Conservation (phyloP, 192 early-diverging fungal genomes). For the Chytriomyces confervae region DNA sequence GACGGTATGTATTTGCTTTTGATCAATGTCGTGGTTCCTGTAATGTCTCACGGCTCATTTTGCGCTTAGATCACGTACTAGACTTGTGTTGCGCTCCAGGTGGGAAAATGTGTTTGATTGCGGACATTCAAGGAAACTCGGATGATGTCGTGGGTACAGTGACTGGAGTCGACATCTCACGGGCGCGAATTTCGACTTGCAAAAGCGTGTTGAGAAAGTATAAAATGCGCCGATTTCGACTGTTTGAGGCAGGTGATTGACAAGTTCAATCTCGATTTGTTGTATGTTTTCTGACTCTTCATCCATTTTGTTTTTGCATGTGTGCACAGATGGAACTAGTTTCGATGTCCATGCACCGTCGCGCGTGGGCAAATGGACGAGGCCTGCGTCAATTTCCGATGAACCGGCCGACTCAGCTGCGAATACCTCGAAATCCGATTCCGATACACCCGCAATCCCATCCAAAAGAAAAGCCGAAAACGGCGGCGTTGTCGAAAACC, state of each 20-base stretch:
- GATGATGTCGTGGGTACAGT: constrained; percentile 61
- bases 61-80: constrained; percentile 75
- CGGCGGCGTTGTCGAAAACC: too few relatives aligned
- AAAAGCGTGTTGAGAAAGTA: constrained; percentile 77
- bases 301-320: not conserved
- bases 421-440: constrained; percentile 14
- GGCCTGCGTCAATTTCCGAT: not conserved
- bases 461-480: not conserved
- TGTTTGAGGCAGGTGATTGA: constrained; percentile 63
- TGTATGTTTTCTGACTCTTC: too few relatives aligned
- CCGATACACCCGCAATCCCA: constrained; percentile 15
- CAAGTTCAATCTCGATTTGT: not conserved
- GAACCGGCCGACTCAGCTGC: not conserved
- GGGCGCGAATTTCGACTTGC: constrained; percentile 76
- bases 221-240: constrained; percentile 57
- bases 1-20: too few relatives aligned
- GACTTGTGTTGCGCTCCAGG: constrained; percentile 91
- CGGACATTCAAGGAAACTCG: constrained; percentile 62
- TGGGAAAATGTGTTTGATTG: constrained; percentile 83
- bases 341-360: constrained; percentile 79
- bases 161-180: constrained; percentile 89
- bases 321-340: constrained; percentile 71
- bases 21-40: not conserved
- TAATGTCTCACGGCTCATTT: not conserved
- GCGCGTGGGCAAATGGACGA: constrained; percentile 28